Conservation (phyloP, 768 basidiomycete genomes). For the Psilocybe azurescens region DNA sequence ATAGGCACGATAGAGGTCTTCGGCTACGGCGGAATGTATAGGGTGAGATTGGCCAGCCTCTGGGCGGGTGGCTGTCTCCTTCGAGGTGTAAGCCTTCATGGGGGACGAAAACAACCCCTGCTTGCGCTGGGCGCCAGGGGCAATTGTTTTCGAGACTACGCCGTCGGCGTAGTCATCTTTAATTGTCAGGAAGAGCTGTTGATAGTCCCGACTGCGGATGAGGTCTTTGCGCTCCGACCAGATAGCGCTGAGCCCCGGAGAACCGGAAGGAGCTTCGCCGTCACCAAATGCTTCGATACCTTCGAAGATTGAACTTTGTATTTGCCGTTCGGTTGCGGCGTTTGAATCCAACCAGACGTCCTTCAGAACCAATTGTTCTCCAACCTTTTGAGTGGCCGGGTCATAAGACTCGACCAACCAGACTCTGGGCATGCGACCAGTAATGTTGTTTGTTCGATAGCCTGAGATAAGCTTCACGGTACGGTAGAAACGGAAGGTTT, state of each 20-base stretch:
- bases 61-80: background rate
- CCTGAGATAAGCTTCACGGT: conserved; percentile 13
- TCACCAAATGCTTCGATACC: background rate
- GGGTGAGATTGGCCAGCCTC: background rate
- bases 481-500: conserved; percentile 13
- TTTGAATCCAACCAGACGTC: conserved; percentile 5
- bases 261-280: background rate
- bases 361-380: background rate
- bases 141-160: too few relatives aligned
- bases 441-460: conserved; percentile 15
- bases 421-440: conserved; percentile 6
- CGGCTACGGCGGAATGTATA: background rate
- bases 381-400: background rate
- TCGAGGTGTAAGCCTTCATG: background rate
- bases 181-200: background rate
- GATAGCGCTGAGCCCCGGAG: background rate
- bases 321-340: conserved; percentile 3
- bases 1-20: background rate
- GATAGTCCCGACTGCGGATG: background rate
- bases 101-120: background rate
- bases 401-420: background rate
- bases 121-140: background rate
- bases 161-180: background rate
- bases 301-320: background rate
- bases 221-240: background rate